These are phyloP conservation scores for Aspergillus uvarum DNA, from an alignment of 2,329 filamentous ascomycete species.

Conservation along the genomic window DNA sequence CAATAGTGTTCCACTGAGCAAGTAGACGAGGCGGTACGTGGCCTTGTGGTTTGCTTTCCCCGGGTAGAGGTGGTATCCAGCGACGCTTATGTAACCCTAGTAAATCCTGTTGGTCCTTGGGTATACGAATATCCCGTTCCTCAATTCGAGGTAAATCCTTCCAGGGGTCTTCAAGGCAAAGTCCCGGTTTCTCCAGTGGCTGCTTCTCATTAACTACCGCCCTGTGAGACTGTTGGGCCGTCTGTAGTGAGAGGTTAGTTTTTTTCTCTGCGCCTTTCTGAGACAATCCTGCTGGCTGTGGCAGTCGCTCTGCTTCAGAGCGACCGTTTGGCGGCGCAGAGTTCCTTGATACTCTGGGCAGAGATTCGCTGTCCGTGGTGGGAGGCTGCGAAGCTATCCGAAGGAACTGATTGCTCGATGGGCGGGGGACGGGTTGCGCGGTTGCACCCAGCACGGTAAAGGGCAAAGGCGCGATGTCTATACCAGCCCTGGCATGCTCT, in stretches of 20 bases:
- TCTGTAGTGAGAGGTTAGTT: not conserved
- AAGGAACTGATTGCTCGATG: not conserved
- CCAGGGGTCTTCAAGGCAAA: constrained; percentile 26
- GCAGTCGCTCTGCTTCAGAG: not conserved
- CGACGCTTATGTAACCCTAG: constrained; percentile 45
- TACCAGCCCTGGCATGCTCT: not conserved
- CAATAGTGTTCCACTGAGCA: constrained; percentile 37
- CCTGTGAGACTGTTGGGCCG: not conserved
- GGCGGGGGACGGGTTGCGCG: not conserved
- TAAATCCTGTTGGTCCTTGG: constrained; percentile 51
- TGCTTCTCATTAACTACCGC: not conserved
- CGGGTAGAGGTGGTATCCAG: constrained; percentile 39
- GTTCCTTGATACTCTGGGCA: not conserved
- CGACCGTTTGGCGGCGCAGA: not conserved
- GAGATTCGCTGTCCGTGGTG: not conserved
- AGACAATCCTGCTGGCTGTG: not conserved
- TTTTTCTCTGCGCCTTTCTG: not conserved
- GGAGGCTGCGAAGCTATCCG: not conserved
- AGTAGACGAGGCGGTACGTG: constrained; percentile 39
- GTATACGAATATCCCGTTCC: constrained; percentile 47
- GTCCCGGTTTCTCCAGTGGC: not conserved
- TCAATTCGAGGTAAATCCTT: constrained; percentile 39
- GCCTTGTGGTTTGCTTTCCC: constrained; percentile 26
- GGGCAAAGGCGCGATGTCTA: not conserved
- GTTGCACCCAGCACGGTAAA: not conserved